These are phyloP conservation scores for Termitomyces sp. DNA, from an alignment of 768 basidiomycete species.

Conservation along the genomic window DNA sequence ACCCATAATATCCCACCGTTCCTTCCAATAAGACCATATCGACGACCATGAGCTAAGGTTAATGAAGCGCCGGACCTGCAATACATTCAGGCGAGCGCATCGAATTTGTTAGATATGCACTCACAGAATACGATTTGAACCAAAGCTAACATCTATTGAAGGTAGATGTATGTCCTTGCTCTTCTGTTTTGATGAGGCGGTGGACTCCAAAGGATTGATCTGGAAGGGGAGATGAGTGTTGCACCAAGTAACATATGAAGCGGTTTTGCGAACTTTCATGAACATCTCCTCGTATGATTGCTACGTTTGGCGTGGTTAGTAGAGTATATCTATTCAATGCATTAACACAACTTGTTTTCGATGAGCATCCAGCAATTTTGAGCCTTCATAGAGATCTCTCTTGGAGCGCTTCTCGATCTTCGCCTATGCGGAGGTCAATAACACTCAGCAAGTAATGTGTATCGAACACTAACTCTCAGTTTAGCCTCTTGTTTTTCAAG, in stretches of 20 bases:
- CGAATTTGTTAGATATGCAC: conserved; percentile 6
- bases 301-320: conserved; percentile 30
- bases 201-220: conserved; percentile 91
- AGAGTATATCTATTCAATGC: not conserved
- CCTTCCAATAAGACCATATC: conserved; percentile 89
- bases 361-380: conserved; percentile 89
- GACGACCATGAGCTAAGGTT: conserved; percentile 83
- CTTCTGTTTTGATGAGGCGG: conserved; percentile 79
- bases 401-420: conserved; percentile 97
- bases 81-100: not conserved
- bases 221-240: conserved; percentile 18
- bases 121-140: conserved; percentile 88
- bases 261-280: conserved; percentile 67
- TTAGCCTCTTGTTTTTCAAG: conserved; percentile 97
- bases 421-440: conserved; percentile 43
- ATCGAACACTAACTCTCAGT: conserved; percentile 53
- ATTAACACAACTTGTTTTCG: conserved; percentile 67
- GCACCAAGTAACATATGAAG: not conserved
- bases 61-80: conserved; percentile 77
- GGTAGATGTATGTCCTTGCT: conserved; percentile 95
- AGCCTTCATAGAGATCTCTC: conserved; percentile 91
- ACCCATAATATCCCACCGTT: conserved; percentile 46
- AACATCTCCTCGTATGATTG: conserved; percentile 99
- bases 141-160: conserved; percentile 95
- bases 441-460: not conserved